Conservation (phyloP, 2,329 filamentous ascomycete species). For the Colletotrichum tanaceti region DNA sequence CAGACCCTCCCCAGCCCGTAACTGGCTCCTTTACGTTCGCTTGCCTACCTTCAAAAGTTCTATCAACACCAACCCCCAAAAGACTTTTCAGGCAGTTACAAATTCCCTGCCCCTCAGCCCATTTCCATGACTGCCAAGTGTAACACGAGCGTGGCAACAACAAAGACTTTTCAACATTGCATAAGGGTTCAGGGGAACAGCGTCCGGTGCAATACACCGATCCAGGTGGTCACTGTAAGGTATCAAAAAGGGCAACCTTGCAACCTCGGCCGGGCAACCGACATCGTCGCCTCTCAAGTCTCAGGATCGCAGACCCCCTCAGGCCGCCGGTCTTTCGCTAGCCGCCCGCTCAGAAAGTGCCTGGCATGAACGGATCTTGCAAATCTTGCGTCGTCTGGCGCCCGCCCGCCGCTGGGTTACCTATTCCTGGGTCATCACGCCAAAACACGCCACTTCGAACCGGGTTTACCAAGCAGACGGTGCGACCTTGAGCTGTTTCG, state of each 20-base stretch:
- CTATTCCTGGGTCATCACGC: slow-evolving; percentile 16
- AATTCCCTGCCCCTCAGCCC: background rate
- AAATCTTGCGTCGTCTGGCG: slow-evolving; percentile 9
- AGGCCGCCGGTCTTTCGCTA: slow-evolving; percentile 4
- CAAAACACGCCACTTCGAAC: slow-evolving; percentile 21
- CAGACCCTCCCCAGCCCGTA: slow-evolving; percentile 1
- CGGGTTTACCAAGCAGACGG: slow-evolving; percentile 15
- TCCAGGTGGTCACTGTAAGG: background rate
- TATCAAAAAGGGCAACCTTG: background rate
- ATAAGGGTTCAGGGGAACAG: background rate
- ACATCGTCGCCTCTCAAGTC: slow-evolving; percentile 19
- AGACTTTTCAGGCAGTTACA: slow-evolving; percentile 5
- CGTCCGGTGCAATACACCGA: background rate
- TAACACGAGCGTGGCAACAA: slow-evolving; percentile 8
- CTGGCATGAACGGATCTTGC: slow-evolving; percentile 9
- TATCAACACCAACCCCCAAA: background rate
- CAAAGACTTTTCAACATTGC: background rate
- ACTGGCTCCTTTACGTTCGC: slow-evolving; percentile 17
- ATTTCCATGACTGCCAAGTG: slow-evolving; percentile 13
- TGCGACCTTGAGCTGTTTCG: slow-evolving; percentile 23
- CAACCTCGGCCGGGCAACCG: slow-evolving; percentile 24
- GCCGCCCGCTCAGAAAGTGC: slow-evolving; percentile 11
- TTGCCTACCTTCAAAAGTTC: background rate
- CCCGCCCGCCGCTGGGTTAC: slow-evolving; percentile 26
- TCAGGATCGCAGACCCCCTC: slow-evolving; percentile 23